A percentile compares a stretch with the other conserved stretches of the same genome.
Evolutionary conservation across 306 rosid genomes (phyloP).

Genomic region (Vigna hirtella): DNA sequence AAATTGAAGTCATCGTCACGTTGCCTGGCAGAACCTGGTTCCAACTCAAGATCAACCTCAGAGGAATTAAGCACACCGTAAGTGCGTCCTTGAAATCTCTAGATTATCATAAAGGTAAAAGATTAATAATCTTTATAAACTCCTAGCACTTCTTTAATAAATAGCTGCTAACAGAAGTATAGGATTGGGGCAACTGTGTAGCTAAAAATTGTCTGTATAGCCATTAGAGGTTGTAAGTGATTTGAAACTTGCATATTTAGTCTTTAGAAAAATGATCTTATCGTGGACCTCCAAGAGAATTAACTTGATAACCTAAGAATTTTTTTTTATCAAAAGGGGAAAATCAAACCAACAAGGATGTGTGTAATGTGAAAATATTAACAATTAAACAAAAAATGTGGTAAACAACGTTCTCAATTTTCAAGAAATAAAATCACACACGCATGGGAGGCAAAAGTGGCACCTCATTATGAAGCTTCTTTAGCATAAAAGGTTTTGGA

Average conservation of each 20-base stretch:
- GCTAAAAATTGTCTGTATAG: constrained; percentile 17
- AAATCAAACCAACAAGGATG: constrained; percentile 17
- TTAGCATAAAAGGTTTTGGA: constrained; percentile 89
- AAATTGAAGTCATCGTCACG: constrained; percentile 82
- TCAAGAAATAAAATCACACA: constrained; percentile 37
- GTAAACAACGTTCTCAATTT: constrained; percentile 15
- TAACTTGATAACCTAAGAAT: not conserved
- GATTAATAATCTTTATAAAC: constrained; percentile 36
- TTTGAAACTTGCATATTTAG: constrained; percentile 8
- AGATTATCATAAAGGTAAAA: constrained; percentile 40
- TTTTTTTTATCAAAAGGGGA: not conserved
- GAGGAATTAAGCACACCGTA: constrained; percentile 77
- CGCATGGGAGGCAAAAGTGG: constrained; percentile 34
- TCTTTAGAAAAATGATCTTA: constrained; percentile 29
- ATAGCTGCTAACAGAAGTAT: constrained; percentile 25
- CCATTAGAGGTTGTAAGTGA: not conserved
- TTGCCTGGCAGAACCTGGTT: constrained; percentile 77
- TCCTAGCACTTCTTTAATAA: constrained; percentile 13
- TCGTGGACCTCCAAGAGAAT: constrained; percentile 1
- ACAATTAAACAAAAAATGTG: constrained; percentile 25
- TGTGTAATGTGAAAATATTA: not conserved
- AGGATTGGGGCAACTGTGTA: constrained; percentile 3
- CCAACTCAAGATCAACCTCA: constrained; percentile 77
- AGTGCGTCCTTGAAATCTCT: constrained; percentile 88
- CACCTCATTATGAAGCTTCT: constrained; percentile 80